A percentile compares a stretch with the other conserved stretches of the same genome.
Evolutionary conservation across 1,139 yeast species (phyloP).

Genomic region (Magnusiomyces paraingens): DNA sequence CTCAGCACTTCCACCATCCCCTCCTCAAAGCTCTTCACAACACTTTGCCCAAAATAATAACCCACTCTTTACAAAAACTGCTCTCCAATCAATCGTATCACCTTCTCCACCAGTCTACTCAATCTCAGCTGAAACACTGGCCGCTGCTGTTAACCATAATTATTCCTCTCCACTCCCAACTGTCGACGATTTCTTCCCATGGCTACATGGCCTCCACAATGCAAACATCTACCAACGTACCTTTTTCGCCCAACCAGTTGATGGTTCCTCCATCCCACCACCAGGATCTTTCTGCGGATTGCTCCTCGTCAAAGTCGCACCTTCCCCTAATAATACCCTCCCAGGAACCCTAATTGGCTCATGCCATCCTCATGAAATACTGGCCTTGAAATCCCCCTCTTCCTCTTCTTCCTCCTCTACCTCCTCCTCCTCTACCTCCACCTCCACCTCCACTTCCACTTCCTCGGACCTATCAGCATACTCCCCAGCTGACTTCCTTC

Average conservation of each 20-base stretch:
- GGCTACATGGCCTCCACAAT: conserved; percentile 66
- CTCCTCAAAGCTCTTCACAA: not conserved
- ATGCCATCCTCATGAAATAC: conserved; percentile 52
- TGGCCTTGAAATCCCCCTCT: conserved; percentile 25
- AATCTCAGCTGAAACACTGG: conserved; percentile 27
- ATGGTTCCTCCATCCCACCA: conserved; percentile 20
- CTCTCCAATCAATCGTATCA: not conserved
- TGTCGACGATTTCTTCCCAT: conserved; percentile 70
- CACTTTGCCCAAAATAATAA: not conserved
- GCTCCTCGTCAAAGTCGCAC: conserved; percentile 35
- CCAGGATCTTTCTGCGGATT: conserved; percentile 25
- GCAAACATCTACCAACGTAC: conserved; percentile 31
- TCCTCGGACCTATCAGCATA: not conserved
- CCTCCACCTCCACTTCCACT: too few relatives aligned
- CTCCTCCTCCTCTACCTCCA: too few relatives aligned
- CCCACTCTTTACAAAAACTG: conserved; percentile 9
- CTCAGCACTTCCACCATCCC: not conserved
- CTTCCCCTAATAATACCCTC: conserved; percentile 24
- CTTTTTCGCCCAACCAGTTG: conserved; percentile 24
- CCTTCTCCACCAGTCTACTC: conserved; percentile 20
- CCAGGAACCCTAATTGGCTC: conserved; percentile 54
- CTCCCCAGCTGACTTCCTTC: conserved; percentile 6
- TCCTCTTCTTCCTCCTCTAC: too few relatives aligned
- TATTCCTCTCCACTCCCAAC: conserved; percentile 52
- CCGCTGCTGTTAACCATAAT: conserved; percentile 28